phyloP scores from a whole-genome alignment of 1,139 yeast species.

The Pichia cactophila region DNA sequence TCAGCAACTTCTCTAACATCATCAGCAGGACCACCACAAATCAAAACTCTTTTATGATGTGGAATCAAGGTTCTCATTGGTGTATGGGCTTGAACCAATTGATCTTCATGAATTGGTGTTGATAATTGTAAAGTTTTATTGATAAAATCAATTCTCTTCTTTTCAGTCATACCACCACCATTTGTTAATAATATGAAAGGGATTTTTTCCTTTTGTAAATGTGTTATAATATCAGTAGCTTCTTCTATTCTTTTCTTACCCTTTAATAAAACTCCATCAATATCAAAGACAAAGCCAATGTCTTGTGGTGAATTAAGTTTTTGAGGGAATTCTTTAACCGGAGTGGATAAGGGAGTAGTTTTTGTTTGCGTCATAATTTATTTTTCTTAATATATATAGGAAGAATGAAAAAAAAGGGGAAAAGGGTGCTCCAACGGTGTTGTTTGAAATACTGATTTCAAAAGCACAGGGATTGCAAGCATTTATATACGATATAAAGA shows the following conservation, averaged over 20 bases:
- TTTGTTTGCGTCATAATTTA: background rate
- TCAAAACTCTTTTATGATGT: slow-evolving; percentile 55
- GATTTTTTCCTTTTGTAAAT: slow-evolving; percentile 47
- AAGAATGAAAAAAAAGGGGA: background rate
- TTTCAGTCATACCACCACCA: slow-evolving; percentile 84
- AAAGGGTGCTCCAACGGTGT: too few species aligned
- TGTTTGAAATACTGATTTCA: too few species aligned
- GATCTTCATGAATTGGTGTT: slow-evolving; percentile 43
- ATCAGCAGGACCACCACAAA: slow-evolving; percentile 79
- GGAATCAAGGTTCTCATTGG: slow-evolving; percentile 64
- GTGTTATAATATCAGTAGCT: slow-evolving; percentile 57
- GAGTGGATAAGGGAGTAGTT: slow-evolving; percentile 12
- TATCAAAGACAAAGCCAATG: slow-evolving; percentile 31
- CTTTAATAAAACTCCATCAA: slow-evolving; percentile 88
- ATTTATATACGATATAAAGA: too few species aligned
- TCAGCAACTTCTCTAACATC: slow-evolving; percentile 63
- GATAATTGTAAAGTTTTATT: slow-evolving; percentile 37
- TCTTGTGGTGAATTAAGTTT: slow-evolving; percentile 13
- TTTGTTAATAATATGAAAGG: slow-evolving; percentile 86
- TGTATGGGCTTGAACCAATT: slow-evolving; percentile 85
- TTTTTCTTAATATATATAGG: background rate
- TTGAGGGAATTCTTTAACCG: slow-evolving; percentile 11
- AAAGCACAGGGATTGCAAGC: too few species aligned
- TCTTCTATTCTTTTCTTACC: slow-evolving; percentile 64
- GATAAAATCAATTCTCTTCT: slow-evolving; percentile 51